A percentile compares a stretch with the other conserved stretches of the same genome.
phyloP scores from a whole-genome alignment of 495 filamentous ascomycete genomes.

The Tuber magnatum region DNA sequence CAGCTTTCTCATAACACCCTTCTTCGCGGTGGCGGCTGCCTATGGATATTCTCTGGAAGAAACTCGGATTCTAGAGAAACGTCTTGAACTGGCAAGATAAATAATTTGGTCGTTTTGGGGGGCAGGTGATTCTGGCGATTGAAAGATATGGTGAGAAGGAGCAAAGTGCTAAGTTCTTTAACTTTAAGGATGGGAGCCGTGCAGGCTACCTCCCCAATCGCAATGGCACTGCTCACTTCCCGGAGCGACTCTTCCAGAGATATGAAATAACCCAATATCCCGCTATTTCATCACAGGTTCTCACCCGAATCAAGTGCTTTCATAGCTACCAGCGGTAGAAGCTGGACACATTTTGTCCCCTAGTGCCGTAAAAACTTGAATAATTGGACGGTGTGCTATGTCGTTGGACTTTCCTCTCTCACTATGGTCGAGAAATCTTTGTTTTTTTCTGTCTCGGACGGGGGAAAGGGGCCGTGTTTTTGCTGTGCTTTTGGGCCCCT shows the following conservation, averaged over 20 bases:
- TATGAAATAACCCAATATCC: conserved; percentile 31
- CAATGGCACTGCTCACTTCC: conserved; percentile 53
- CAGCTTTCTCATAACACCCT: neutral
- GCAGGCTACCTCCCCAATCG: conserved; percentile 54
- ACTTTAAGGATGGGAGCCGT: conserved; percentile 66
- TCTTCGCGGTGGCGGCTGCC: neutral
- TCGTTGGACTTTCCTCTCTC: too few species aligned
- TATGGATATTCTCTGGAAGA: neutral
- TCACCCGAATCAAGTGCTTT: conserved; percentile 42
- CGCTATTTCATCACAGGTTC: neutral
- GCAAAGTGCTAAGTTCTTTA: conserved; percentile 9
- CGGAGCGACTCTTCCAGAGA: conserved; percentile 48
- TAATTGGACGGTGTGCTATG: too few species aligned
- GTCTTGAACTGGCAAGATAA: conserved; percentile 42
- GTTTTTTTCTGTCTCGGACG: too few species aligned
- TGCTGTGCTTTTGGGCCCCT: too few species aligned
- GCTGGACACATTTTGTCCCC: conserved; percentile 60
- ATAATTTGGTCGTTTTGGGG: conserved; percentile 55
- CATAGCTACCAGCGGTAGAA: conserved; percentile 57
- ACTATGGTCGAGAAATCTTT: too few species aligned
- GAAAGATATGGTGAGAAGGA: neutral
- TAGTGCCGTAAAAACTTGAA: too few species aligned
- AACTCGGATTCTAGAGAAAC: neutral
- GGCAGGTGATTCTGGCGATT: conserved; percentile 46
- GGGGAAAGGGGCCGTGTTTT: too few species aligned